phyloP scores from a whole-genome alignment of 2,329 filamentous ascomycete genomes.

The Diplodia sapinea region DNA sequence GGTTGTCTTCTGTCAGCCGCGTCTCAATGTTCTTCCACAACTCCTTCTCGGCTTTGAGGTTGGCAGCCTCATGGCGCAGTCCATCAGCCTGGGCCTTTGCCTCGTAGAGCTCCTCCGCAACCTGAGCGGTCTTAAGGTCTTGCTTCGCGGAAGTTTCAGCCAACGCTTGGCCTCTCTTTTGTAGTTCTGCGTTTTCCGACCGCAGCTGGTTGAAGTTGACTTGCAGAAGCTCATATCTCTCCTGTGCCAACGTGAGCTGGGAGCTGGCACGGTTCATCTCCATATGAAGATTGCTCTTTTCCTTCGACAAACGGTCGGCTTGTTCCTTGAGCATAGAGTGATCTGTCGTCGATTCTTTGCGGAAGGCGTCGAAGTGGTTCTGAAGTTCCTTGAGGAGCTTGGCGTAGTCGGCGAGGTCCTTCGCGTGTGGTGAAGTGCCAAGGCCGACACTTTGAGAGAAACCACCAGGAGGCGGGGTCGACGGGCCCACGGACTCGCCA shows the following conservation, averaged over 20 bases:
- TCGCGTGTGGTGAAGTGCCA: constrained; percentile 52
- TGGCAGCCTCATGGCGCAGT: constrained; percentile 86
- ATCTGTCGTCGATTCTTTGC: constrained; percentile 82
- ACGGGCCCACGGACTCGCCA: constrained; percentile 71
- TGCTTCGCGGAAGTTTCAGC: constrained; percentile 87
- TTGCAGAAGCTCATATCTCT: constrained; percentile 88
- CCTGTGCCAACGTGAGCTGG: constrained; percentile 79
- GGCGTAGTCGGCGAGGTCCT: constrained; percentile 71
- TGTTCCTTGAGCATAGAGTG: constrained; percentile 84
- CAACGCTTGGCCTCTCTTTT: constrained; percentile 77
- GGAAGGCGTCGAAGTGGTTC: constrained; percentile 85
- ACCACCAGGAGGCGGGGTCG: constrained; percentile 53
- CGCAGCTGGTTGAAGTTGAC: constrained; percentile 85
- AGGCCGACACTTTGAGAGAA: constrained; percentile 41
- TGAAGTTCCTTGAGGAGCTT: constrained; percentile 87
- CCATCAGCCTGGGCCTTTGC: constrained; percentile 81
- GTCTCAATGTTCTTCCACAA: constrained; percentile 94
- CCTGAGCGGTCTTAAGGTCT: constrained; percentile 87
- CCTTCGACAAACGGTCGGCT: constrained; percentile 77
- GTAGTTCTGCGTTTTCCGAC: constrained; percentile 82
- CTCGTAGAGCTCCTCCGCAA: constrained; percentile 91
- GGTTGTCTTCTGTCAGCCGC: constrained; percentile 85
- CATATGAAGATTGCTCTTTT: constrained; percentile 81
- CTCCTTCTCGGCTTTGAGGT: constrained; percentile 92
- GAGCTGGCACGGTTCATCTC: constrained; percentile 81